phyloP scores from a whole-genome alignment of 2,329 filamentous ascomycete genomes.

The Neopestalotiopsis sp. region DNA sequence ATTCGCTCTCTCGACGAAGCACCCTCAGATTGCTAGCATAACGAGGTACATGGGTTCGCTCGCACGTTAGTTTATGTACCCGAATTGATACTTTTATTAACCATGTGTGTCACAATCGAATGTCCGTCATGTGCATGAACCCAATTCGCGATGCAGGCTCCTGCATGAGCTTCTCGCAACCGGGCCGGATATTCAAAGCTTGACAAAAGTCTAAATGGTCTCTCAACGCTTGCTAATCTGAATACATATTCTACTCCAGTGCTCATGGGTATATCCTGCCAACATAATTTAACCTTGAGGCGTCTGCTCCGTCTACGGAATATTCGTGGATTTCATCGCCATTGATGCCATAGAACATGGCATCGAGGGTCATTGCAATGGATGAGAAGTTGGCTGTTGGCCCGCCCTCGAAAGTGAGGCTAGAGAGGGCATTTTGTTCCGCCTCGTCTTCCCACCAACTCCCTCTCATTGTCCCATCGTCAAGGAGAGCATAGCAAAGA shows the following conservation, averaged over 20 bases:
- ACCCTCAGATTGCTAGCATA: conserved; percentile 14
- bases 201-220: not conserved
- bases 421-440: not conserved
- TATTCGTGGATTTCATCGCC: conserved; percentile 25
- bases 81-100: conserved; percentile 2
- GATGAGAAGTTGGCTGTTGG: conserved; percentile 26
- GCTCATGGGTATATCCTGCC: conserved; percentile 26
- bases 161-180: too few species aligned
- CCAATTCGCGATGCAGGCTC: too few species aligned
- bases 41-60: not conserved
- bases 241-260: not conserved
- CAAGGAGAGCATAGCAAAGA: conserved; percentile 10
- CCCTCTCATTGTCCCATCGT: conserved; percentile 14
- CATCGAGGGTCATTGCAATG: conserved; percentile 28
- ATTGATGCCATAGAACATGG: conserved; percentile 27
- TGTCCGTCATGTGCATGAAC: too few species aligned
- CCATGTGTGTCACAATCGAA: not conserved
- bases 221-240: not conserved
- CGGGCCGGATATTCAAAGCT: too few species aligned
- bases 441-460: conserved; percentile 3
- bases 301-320: conserved; percentile 21
- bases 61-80: conserved; percentile 17
- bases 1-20: conserved; percentile 11
- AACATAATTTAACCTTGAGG: conserved; percentile 24
- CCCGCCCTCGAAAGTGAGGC: conserved; percentile 20